Conservation (phyloP, 768 basidiomycete genomes). For the Mycena amicta region DNA sequence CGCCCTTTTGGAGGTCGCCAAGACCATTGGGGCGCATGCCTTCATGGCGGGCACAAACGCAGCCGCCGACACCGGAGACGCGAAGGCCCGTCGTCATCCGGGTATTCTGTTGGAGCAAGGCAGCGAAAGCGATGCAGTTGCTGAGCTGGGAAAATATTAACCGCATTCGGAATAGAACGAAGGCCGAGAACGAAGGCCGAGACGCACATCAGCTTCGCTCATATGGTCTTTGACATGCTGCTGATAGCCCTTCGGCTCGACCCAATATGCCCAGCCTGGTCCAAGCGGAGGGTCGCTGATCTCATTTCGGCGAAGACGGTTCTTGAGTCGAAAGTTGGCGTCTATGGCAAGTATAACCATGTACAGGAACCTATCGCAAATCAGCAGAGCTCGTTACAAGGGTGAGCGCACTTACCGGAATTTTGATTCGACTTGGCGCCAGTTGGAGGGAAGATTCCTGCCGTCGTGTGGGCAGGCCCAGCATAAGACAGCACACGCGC, state of each 20-base stretch:
- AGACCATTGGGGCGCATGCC: conserved; percentile 17
- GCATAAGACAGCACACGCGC: conserved; percentile 23
- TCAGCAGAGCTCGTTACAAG: not conserved
- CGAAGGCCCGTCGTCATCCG: conserved; percentile 3
- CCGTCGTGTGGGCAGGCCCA: conserved; percentile 31
- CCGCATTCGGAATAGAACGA: not conserved
- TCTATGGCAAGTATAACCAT: conserved; percentile 11
- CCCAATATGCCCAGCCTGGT: conserved; percentile 20
- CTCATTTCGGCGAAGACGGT: conserved; percentile 18
- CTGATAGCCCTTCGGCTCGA: conserved; percentile 13
- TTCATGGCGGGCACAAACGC: conserved; percentile 12
- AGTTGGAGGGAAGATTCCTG: conserved; percentile 23
- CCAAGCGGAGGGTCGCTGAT: conserved; percentile 17
- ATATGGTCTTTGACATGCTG: not conserved
- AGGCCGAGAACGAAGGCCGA: not conserved
- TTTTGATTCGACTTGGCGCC: conserved; percentile 7
- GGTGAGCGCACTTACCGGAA: not conserved
- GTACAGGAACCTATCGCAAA: conserved; percentile 4
- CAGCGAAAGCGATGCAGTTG: conserved; percentile 16
- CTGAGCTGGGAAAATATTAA: conserved; percentile 17
- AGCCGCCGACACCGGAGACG: conserved; percentile 18
- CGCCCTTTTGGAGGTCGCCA: conserved; percentile 25
- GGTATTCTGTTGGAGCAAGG: not conserved
- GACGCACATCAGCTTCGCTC: not conserved
- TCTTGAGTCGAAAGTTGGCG: conserved; percentile 21